phyloP scores from a whole-genome alignment of 2,329 filamentous ascomycete species.

The Alternaria consortialis region DNA sequence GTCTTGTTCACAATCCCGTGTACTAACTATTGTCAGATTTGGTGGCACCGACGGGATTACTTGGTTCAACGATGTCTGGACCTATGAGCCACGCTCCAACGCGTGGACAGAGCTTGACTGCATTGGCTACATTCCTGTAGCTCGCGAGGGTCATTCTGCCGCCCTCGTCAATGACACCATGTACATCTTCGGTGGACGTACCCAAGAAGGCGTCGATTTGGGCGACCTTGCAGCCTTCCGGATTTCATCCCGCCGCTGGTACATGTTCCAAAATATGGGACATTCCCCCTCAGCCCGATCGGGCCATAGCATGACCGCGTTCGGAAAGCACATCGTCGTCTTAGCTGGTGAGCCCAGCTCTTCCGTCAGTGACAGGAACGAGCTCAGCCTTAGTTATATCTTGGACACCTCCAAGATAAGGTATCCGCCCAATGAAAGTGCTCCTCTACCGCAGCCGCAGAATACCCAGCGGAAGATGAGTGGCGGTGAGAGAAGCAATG shows the following conservation, averaged over 20 bases:
- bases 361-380: slow-evolving; percentile 78
- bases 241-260: slow-evolving; percentile 88
- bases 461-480: slow-evolving; percentile 56
- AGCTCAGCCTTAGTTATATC: slow-evolving; percentile 88
- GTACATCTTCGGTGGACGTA: slow-evolving; percentile 98
- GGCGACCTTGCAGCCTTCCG: slow-evolving; percentile 90
- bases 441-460: slow-evolving; percentile 40
- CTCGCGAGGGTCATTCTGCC: slow-evolving; percentile 92
- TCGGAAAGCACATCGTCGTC: slow-evolving; percentile 90
- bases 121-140: slow-evolving; percentile 94
- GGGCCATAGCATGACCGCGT: slow-evolving; percentile 96
- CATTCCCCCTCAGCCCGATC: slow-evolving; percentile 92
- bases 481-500: slow-evolving; percentile 57
- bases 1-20: slow-evolving; percentile 47
- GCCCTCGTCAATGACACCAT: slow-evolving; percentile 96
- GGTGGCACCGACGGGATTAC: slow-evolving; percentile 94
- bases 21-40: slow-evolving; percentile 67
- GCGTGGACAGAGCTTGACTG: slow-evolving; percentile 90
- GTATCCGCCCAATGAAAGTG: slow-evolving; percentile 79
- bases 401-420: slow-evolving; percentile 95
- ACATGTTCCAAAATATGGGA: slow-evolving; percentile 99
- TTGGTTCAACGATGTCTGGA: slow-evolving; percentile 99
- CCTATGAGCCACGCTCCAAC: slow-evolving; percentile 85
- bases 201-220: slow-evolving; percentile 89
- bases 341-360: slow-evolving; percentile 95